These are phyloP conservation scores for Nothophaeocryptopus gaeumannii DNA, from an alignment of 2,329 filamentous ascomycete genomes.

Conservation along the genomic window DNA sequence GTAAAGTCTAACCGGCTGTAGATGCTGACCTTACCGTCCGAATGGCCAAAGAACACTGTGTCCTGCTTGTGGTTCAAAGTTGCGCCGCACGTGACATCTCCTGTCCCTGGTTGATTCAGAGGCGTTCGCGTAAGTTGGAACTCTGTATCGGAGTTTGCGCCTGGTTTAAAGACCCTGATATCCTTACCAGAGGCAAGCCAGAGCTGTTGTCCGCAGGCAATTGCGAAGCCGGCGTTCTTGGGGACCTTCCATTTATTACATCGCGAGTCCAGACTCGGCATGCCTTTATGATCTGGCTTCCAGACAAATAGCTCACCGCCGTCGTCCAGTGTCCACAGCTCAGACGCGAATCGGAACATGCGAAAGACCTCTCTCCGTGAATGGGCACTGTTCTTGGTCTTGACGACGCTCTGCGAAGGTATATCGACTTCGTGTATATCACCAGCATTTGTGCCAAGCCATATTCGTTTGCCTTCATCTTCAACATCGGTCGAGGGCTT, in stretches of 20 bases:
- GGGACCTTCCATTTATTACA: constrained; percentile 77
- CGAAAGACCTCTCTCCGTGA: constrained; percentile 74
- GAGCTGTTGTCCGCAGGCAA: constrained; percentile 77
- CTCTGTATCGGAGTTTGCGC: constrained; percentile 62
- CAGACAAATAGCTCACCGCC: constrained; percentile 83
- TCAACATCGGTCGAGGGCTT: constrained; percentile 75
- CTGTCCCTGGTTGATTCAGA: constrained; percentile 67
- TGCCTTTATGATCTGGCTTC: constrained; percentile 69
- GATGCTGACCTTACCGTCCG: constrained; percentile 91
- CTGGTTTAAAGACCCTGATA: constrained; percentile 77
- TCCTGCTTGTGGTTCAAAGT: constrained; percentile 71
- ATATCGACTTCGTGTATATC: constrained; percentile 90
- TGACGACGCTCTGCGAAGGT: constrained; percentile 65
- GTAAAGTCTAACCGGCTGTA: constrained; percentile 75
- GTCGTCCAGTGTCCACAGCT: constrained; percentile 93
- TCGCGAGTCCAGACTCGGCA: constrained; percentile 70
- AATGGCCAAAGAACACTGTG: constrained; percentile 84
- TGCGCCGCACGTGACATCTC: constrained; percentile 83
- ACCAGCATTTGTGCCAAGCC: constrained; percentile 85
- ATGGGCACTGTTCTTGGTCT: constrained; percentile 69
- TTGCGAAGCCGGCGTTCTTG: constrained; percentile 80
- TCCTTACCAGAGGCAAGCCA: constrained; percentile 90
- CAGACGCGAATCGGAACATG: constrained; percentile 80
- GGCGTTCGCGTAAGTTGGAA: constrained; percentile 75
- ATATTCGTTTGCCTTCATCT: constrained; percentile 76